Conservation (phyloP, 1,284 basidiomycete species). For the Polyporus tsugae region DNA sequence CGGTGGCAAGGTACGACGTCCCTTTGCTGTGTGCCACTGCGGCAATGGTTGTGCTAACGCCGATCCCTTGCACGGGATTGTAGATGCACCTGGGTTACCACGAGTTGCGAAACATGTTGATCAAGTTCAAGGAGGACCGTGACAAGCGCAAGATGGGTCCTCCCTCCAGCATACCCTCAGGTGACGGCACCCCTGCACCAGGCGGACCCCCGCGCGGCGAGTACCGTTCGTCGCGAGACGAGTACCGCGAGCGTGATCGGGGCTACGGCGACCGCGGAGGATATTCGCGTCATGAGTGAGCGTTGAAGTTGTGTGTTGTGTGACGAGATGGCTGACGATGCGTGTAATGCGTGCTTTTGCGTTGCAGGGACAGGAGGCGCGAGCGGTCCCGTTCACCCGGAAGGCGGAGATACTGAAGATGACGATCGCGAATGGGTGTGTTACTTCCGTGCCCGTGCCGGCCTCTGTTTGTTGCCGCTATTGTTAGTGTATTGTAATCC, state of each 20-base stretch:
- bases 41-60: not conserved
- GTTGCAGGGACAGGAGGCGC: slow-evolving; percentile 46
- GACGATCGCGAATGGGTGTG: slow-evolving; percentile 1
- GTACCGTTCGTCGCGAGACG: slow-evolving; percentile 62
- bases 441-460: not conserved
- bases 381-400: slow-evolving; percentile 84
- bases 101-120: slow-evolving; percentile 93
- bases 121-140: slow-evolving; percentile 87
- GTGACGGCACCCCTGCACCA: slow-evolving; percentile 39
- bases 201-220: slow-evolving; percentile 48
- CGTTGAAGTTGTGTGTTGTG: slow-evolving; percentile 33
- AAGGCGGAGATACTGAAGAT: slow-evolving; percentile 67
- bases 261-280: slow-evolving; percentile 74
- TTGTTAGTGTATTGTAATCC: slow-evolving; percentile 32
- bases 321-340: slow-evolving; percentile 24
- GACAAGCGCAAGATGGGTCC: slow-evolving; percentile 79
- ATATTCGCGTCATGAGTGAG: slow-evolving; percentile 77
- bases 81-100: slow-evolving; percentile 99
- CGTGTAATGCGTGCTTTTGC: slow-evolving; percentile 17
- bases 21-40: not conserved
- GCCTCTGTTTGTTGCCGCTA: slow-evolving; percentile 15
- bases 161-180: slow-evolving; percentile 45
- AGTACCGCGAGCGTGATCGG: slow-evolving; percentile 72
- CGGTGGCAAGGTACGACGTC: slow-evolving; percentile 88
- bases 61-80: slow-evolving; percentile 14